phyloP scores from a whole-genome alignment of 164 flowering plant genomes.

The Sextonia rubra region DNA sequence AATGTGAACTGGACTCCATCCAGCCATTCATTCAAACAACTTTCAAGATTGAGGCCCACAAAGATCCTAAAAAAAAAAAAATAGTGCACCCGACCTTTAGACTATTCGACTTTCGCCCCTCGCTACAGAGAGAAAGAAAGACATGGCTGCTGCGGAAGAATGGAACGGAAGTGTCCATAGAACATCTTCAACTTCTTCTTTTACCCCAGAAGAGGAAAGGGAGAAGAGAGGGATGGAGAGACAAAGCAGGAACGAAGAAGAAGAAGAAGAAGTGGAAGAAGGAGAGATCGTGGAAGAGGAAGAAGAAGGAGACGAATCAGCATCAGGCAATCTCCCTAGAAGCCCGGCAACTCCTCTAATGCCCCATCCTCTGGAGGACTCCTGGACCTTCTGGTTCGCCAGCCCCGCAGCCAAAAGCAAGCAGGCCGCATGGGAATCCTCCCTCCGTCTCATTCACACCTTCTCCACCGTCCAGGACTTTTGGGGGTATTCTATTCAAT shows the following conservation, averaged over 20 bases:
- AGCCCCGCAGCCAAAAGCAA: conserved; percentile 55
- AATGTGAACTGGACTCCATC: too few species aligned
- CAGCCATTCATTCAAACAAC: too few species aligned
- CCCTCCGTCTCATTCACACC: conserved; percentile 71
- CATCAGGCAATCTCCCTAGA: too few species aligned
- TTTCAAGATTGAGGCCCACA: too few species aligned
- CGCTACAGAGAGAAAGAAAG: too few species aligned
- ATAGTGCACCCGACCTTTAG: too few species aligned
- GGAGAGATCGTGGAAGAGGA: conserved; percentile 58
- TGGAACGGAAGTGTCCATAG: too few species aligned
- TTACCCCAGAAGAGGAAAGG: too few species aligned
- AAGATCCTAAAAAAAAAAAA: too few species aligned
- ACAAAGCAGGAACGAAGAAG: neutral
- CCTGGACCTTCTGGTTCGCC: conserved; percentile 98
- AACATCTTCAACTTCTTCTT: too few species aligned
- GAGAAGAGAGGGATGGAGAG: neutral
- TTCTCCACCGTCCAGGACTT: conserved; percentile 77
- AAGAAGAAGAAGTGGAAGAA: conserved; percentile 46
- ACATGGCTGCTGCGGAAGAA: too few species aligned
- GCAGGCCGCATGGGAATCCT: conserved; percentile 73
- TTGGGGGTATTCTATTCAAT: conserved; percentile 54
- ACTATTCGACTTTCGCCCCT: too few species aligned
- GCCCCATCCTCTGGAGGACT: conserved; percentile 51
- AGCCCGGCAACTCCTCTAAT: conserved; percentile 5
- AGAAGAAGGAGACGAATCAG: conserved; percentile 1